Base-by-base conservation (phyloP, 768 basidiomycete species). In the Mycena vitilis region DNA sequence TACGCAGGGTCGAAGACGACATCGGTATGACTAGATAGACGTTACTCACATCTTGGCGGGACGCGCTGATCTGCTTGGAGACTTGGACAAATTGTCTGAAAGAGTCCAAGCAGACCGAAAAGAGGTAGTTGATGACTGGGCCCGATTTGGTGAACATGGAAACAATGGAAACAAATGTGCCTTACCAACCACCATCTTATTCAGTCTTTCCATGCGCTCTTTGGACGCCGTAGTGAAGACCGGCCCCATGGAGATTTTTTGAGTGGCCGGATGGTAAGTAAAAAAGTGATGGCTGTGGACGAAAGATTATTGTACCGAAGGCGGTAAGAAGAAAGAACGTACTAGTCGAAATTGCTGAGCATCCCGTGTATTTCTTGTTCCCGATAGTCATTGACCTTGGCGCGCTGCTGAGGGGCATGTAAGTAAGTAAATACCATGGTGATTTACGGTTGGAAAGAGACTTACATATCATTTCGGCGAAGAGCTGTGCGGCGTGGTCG, bases 391-490 rank as follows among this genome's bases (percentile, higher is more conserved):
- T 59, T 59, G 25, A 8, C 45, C 20, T 58, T 23, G 2, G 42
- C 44, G n/a, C 4, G 56, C 56, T 2, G 56, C 56, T 23, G 40
- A 45, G 5, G 38, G 54, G n/a, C 25, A 15, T 11, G 16, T 45
- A 13, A 20, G 40, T 40, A n/a, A 20, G 54, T 56, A 5, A 10
- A 40, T 45, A 23, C n/a, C n/a, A n/a, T n/a, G n/a, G 22, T 36
- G 8, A 54, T 3, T 16, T 48, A 10, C 1, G 15, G n/a, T 15
- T 44, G 2, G 25, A 59, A 22, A 2, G 13, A n/a, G n/a, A 5
- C 58, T 48, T 30, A 59, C 58, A 30, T 16, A 59, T 45, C 58
- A 59, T 25, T 20, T 59, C 58, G 1, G 58, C 58, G 20, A 59
- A 59, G 10, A 59, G 58, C 13, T 47, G 58, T 5, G 58, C 58